These are phyloP conservation scores for Globisporangium irregulare DNA, from an alignment of 352 stramenopile species.

Conservation along the genomic window DNA sequence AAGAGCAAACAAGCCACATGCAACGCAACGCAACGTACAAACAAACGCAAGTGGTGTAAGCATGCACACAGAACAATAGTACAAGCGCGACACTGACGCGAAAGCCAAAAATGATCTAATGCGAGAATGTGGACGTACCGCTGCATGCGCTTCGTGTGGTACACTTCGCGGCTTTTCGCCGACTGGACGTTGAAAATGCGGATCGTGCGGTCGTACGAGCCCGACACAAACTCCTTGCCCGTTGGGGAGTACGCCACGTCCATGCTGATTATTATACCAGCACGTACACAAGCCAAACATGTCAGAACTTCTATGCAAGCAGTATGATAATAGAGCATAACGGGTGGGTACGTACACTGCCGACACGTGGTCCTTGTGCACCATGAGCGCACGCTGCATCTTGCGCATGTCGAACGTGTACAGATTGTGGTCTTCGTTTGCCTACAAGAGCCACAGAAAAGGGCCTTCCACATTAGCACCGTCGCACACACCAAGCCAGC, in stretches of 20 bases:
- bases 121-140: conserved; percentile 37
- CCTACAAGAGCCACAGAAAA: conserved; percentile 29
- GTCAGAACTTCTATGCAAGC: not conserved
- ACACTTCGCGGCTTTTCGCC: conserved; percentile 89
- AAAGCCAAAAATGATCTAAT: not conserved
- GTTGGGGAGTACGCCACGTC: conserved; percentile 97
- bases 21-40: not conserved
- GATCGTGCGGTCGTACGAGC: conserved; percentile 98
- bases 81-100: not conserved
- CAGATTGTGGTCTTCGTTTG: conserved; percentile 98
- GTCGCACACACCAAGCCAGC: not conserved
- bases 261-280: conserved; percentile 63
- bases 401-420: conserved; percentile 99
- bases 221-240: conserved; percentile 97
- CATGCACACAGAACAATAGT: conserved; percentile 2
- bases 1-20: not conserved
- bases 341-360: conserved; percentile 83
- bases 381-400: conserved; percentile 89
- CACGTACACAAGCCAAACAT: not conserved
- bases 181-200: conserved; percentile 94
- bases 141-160: conserved; percentile 99
- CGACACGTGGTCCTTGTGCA: conserved; percentile 98
- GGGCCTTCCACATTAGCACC: not conserved
- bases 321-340: not conserved
- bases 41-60: conserved; percentile 4